Base-by-base conservation (phyloP, 106 monocot genomes). In the Ottelia alismoides region DNA sequence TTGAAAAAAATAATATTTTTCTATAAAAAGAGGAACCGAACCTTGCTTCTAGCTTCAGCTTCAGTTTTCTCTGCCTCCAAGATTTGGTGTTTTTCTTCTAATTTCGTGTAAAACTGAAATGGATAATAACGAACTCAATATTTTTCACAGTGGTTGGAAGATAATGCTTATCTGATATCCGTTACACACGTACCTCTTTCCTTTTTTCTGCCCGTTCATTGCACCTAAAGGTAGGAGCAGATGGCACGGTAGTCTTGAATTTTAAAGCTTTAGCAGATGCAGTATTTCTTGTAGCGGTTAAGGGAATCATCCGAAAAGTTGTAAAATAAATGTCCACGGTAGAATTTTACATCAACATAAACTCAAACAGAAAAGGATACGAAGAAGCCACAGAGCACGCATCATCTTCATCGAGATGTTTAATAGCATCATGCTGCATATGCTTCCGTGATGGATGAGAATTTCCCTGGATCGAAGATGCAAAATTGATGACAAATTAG, bases 181-280 rank as follows among this genome's bases (percentile, higher is more conserved):
- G 43, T 11, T 44, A 11, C 28, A 26, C 25, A 51, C 20, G 0
- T 75, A 94, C 88, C 78, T 88, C 88, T 61, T 60, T 88, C 31
- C 94, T 70, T 56, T 81, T 94, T 66, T 88, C 88, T n/a, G 81
- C 88, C 28, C 94, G 84, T 26, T 84, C 78, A 52, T 52, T 78
- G 60, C 76, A 81, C 53, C 83, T 75, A 65, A 94, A 94, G 46
- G 25, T 67, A 62, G 94, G 94, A 21, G 76, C 84, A 53, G 68
- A 49, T 31, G 71, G 65, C n/a, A 69, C 60, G 22, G 81, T 87
- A 32, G 28, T 66, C 52, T 61, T 84, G 57, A 62, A 31, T 53
- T 84, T 84, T 49, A 58, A 53, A 35, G 65, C 51, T 73, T 52
- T 75, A 4, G 62, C 47, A 19, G 75, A 78, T 73, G 78, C 57